Evolutionary conservation across 345 rosid species (phyloP), one percentile per base, ranked within the genome.

Genomic region (Angophora floribunda): DNA sequence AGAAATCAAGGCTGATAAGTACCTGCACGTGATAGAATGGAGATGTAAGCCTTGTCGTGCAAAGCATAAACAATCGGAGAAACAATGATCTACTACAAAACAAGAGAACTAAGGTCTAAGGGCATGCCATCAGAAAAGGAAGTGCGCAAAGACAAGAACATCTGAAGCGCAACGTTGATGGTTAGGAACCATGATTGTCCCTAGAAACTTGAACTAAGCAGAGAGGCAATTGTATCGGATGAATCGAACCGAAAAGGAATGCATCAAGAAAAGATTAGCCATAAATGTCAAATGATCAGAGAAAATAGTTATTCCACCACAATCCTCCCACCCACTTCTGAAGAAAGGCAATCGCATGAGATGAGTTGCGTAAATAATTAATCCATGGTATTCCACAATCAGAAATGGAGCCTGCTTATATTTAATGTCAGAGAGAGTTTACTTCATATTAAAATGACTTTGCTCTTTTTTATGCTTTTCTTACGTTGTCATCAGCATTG

Each of bases 1-100:
- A 49, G 99, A 97, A 75, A 98, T 93, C 89, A 98, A 94, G 86
- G 99, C 99, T 4, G 99, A 96, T 89, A 98, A 94, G 91, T 97
- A 98, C 97, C 99, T 96, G 97, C 67, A 90, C 53, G 51, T 15
- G 88, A 52, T 21, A 30, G 82, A 47, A 89, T 52, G 57, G 51
- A 88, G 52, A 86, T 78, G 85, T 85, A 61, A 90, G 89, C 87
- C 52, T 61, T 70, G 44, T 82, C 51, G 59, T 78, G 50, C 86
- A 49, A 36, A 86, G 41, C 85, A 84, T 14, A 52, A 79, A 87
- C 51, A 86, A 86, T 75, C 86, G 52, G 50, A 85, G 28, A 47
- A 85, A 85, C 47, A 52, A 17, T 24, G 63, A 70, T 32, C 47
- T 45, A 70, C 45, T 2, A 70, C 47, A 70, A 70, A 85, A 30